Evolutionary conservation across 345 rosid genomes (phyloP).

Genomic region (Brassica napus): DNA sequence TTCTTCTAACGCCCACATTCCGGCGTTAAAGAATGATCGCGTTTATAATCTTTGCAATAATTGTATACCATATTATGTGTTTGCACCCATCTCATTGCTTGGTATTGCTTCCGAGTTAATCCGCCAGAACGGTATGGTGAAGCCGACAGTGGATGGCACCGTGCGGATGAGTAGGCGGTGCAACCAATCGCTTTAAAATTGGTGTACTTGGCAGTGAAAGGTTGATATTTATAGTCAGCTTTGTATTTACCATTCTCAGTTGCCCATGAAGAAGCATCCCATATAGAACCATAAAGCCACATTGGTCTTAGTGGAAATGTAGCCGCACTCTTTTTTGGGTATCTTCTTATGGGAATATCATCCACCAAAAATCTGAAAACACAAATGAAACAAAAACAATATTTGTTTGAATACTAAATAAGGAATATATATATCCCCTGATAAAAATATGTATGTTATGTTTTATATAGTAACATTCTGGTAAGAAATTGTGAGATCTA

Average conservation of each 20-base stretch:
- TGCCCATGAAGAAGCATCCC: conserved; percentile 99
- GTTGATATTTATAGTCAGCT: conserved; percentile 85
- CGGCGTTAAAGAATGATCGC: conserved; percentile 86
- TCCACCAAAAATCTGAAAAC: conserved; percentile 82
- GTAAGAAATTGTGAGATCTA: background rate
- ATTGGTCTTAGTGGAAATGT: conserved; percentile 93
- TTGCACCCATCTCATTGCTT: conserved; percentile 88
- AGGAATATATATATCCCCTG: background rate
- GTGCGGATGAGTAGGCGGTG: conserved; percentile 58
- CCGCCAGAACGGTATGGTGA: conserved; percentile 75
- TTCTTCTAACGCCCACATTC: conserved; percentile 58
- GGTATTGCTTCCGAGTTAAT: conserved; percentile 56
- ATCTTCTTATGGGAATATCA: conserved; percentile 93
- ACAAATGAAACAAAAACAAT: background rate
- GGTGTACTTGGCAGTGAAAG: conserved; percentile 72
- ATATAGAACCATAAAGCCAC: conserved; percentile 96
- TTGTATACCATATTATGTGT: conserved; percentile 62
- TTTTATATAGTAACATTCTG: background rate
- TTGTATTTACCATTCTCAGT: conserved; percentile 95
- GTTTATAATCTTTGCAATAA: conserved; percentile 71
- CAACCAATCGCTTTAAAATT: conserved; percentile 79
- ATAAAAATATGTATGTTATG: background rate
- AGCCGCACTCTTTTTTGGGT: conserved; percentile 65
- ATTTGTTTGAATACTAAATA: background rate
- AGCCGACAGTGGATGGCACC: conserved; percentile 72